Evolutionary conservation across 345 rosid species (phyloP), one percentile per base, ranked within the genome.

Genomic region (Salix exigua): DNA sequence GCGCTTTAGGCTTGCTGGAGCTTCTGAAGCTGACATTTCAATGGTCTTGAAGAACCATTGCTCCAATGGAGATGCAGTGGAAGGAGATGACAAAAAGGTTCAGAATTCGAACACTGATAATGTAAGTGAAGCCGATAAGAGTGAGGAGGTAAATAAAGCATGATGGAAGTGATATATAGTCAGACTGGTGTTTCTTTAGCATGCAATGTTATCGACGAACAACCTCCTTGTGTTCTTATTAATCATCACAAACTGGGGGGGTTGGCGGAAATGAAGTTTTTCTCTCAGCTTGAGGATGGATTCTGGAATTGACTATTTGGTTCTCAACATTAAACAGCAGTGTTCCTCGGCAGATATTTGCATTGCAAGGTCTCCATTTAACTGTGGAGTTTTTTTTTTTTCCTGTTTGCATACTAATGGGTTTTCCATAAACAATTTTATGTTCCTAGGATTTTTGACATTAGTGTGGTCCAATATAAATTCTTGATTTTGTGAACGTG

Each of bases 1-100:
- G 77, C 94, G 95, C 70, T 96, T 93, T 71, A 87, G 85, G 83
- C 98, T 92, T 60, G 98, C 98, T 1, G 99, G 98, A 78, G 99
- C 98, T 66, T 92, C 99, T 23, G 96, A 91, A 79, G 67, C 87
- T 26, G 98, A 93, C 75, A 90, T 96, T 75, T 83, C 93, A 6
- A 85, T 74, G 23, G 97, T 94, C 77, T 79, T 91, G 77, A 91
- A 94, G 85, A 94, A 92, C 83, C 99, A 95, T 82, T 91, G 86
- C 80, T 88, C 97, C 18, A 95, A 88, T 65, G 97, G 82, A 81
- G 88, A 85, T 23, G 83, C 89, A 8, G 65, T 42, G 1, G 88
- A 87, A 77, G 93, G 77, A 74, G 86, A 73, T 16, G 86, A 80
- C 72, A 87, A 80, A 62, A 88, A 86, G 82, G 87, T 67, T 51